Base-by-base conservation (phyloP, 2,329 filamentous ascomycete species). In the Geoglossum cookeanum region DNA sequence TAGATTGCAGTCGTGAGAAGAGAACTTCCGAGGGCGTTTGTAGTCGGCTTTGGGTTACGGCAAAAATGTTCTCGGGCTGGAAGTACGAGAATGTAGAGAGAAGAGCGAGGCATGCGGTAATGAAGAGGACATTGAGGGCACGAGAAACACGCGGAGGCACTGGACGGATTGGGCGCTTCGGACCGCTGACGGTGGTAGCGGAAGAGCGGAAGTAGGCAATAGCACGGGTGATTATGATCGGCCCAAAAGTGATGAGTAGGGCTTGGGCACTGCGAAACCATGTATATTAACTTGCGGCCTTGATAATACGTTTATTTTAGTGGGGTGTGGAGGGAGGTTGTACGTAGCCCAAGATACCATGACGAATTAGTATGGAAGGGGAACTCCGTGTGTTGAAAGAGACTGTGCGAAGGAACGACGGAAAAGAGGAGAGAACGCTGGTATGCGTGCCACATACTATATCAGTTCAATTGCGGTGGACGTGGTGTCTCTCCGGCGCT, bases 21-120 rank as follows among this genome's bases (percentile, higher is more conserved):
- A 97, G 77, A 37, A 94, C 83, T 65, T 91, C 86, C 47, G 80
- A 83, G n/a, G 88, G 83, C 47, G 86, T 91, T 64, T 89, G 85
- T 17, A 97, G 80, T 37, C 90, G 86, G 55, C 87, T 92, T 58
- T 81, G 75, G 0, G 91, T 96, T 17, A 74, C 69, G 33, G 69
- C 66, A 75, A 97, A 95, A 68, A 97, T 74, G 71, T 96, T 96
- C 67, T 87, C 81, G 3, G 86, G 84, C 4, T 79, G 74, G 65
- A 88, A 82, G 59, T 71, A 61, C 0, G 87, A 83, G 0, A 91
- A 71, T 15, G 84, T 82, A 59, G 80, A 76, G 59, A 82, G 64
- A 55, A 86, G 68, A 62, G 75, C 78, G 63, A 78, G 65, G 68
- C 79, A 77, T 59, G 81, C 65, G 62, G 79, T 22, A 62, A 75